Evolutionary conservation across 2,329 filamentous ascomycete genomes (phyloP).

Genomic region (Ceratocystis huliohia): DNA sequence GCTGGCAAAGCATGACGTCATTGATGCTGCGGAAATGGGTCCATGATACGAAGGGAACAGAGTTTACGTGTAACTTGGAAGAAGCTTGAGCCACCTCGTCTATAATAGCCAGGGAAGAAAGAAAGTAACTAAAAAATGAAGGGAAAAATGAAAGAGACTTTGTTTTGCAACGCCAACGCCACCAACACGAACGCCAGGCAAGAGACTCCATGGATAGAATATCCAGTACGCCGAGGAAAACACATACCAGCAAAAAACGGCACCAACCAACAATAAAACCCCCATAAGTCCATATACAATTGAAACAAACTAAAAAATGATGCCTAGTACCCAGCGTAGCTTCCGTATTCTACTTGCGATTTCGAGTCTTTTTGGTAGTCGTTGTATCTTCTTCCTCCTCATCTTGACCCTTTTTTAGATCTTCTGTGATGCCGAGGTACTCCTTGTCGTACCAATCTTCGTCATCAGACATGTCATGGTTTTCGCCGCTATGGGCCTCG

Average conservation of each 20-base stretch:
- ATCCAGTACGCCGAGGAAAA: too few species aligned
- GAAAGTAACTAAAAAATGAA: background rate
- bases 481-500: conserved; percentile 55
- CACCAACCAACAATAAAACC: background rate
- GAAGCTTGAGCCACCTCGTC: background rate
- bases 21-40: background rate
- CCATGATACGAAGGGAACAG: background rate
- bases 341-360: conserved; percentile 33
- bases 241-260: too few species aligned
- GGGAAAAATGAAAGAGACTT: background rate
- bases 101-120: too few species aligned
- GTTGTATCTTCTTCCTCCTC: conserved; percentile 65
- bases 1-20: background rate
- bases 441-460: conserved; percentile 83
- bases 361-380: conserved; percentile 49
- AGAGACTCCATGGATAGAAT: background rate
- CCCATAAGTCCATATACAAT: background rate
- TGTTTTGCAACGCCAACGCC: conserved; percentile 3
- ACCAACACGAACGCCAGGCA: background rate
- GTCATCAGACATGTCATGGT: conserved; percentile 69
- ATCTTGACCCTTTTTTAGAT: conserved; percentile 69
- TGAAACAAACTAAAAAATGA: too few species aligned
- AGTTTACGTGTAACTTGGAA: background rate
- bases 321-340: too few species aligned
- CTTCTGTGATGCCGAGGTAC: conserved; percentile 62